Evolutionary conservation across 768 basidiomycete species (phyloP).

Genomic region (Artomyces pyxidatus): DNA sequence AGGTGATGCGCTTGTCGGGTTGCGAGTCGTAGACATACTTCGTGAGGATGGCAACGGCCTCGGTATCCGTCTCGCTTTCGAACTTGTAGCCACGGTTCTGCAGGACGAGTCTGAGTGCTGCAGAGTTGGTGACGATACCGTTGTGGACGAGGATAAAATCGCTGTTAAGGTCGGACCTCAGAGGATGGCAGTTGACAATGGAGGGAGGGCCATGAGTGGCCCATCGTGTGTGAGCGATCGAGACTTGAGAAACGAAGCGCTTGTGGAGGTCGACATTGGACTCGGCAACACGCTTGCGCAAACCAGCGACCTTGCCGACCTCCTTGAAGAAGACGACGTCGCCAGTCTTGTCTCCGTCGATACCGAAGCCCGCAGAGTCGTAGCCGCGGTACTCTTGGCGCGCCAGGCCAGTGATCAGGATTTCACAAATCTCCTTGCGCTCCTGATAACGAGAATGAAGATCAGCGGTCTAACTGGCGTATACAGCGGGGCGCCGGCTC

Average conservation of each 20-base stretch:
- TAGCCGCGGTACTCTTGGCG: constrained; percentile 98
- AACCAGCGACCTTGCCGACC: constrained; percentile 92
- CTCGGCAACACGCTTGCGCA: constrained; percentile 81
- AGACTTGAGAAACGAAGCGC: constrained; percentile 78
- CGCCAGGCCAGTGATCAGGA: constrained; percentile 83
- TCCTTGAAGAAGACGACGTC: constrained; percentile 87
- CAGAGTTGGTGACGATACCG: constrained; percentile 94
- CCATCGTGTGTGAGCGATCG: constrained; percentile 99
- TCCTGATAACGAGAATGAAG: not conserved
- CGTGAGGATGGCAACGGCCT: constrained; percentile 90
- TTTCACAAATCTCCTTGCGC: constrained; percentile 71
- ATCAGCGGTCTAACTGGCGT: no score
- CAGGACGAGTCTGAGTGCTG: constrained; percentile 82
- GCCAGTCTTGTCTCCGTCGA: constrained; percentile 85
- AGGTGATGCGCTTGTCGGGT: constrained; percentile 74
- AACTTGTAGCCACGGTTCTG: constrained; percentile 95
- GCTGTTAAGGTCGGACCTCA: constrained; percentile 67
- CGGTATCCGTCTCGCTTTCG: constrained; percentile 94
- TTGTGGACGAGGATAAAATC: constrained; percentile 98
- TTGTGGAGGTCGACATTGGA: constrained; percentile 68
- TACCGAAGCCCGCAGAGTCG: constrained; percentile 85
- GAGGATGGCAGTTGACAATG: constrained; percentile 88
- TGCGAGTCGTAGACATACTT: constrained; percentile 97
- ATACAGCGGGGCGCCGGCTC: no score
- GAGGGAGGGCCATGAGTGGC: constrained; percentile 94